Evolutionary conservation across 2,329 filamentous ascomycete species (phyloP), one percentile per base, ranked within the genome.

Genomic region (Tetracladium maxilliforme): DNA sequence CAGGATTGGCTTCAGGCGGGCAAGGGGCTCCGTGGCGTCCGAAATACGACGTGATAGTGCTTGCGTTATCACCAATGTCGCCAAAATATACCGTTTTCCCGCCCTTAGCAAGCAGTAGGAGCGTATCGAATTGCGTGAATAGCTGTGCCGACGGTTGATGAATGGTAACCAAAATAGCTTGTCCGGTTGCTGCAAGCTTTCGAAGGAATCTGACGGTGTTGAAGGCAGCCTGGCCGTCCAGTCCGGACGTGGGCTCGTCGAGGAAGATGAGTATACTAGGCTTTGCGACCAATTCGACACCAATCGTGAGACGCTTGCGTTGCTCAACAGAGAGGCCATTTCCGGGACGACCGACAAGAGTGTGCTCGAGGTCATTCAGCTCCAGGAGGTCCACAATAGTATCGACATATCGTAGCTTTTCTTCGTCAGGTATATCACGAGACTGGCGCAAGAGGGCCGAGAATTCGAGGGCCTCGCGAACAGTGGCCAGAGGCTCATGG

Each of bases 11-110:
- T 12, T 45, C 42, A 4, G 33, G 31, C 0, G 57, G 58, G 14
- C 53, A 56, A 10, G 47, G 45, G 1, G 57, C 58, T 7, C 59
- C 60, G 18, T 62, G 50, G 4, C 43, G 43, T 10, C 47, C 66
- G 30, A 86, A 84, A 44, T 77, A 77, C 20, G 56, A 50, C 2
- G 69, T 56, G 24, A 79, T 45, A 0, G 52, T 67, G 4, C 50
- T 49, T 0, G 70, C 73, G 33, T 71, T 61, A 1, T 61, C 38
- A 1, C 74, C 74, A 20, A 79, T 69, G 3, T 75, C 57, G 6
- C 73, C 74, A 43, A 78, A 78, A 39, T 80, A 80, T 1, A 78
- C 70, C 0, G 70, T 77, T 40, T 60, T 68, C 2, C 73, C 74
- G 19, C 73, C 73, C 28, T 55, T 61, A 7, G 70, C 69, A 4